A percentile compares a stretch with the other conserved stretches of the same genome.
Conservation (phyloP, 805 yeast species). For the Ogataea methylovora region DNA sequence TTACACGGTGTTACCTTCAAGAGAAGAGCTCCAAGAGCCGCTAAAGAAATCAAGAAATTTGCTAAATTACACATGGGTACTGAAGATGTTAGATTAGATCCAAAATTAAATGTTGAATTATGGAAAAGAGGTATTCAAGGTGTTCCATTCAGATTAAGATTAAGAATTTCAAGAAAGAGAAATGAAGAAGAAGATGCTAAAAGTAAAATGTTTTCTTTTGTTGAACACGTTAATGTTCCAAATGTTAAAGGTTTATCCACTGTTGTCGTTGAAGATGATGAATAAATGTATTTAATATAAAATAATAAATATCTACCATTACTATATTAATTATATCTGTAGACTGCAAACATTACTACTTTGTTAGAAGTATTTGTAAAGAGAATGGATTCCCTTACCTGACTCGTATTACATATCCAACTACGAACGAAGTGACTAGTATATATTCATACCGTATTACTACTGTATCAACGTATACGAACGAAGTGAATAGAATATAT, state of each 20-base stretch:
- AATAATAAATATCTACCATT: background rate
- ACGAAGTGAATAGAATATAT: too few species aligned
- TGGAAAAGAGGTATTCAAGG: constrained; percentile 99
- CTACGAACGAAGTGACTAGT: too few species aligned
- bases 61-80: constrained; percentile 99
- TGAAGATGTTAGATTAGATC: constrained; percentile 97
- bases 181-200: constrained; percentile 99
- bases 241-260: constrained; percentile 97
- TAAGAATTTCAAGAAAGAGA: constrained; percentile 95
- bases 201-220: constrained; percentile 95
- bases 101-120: constrained; percentile 95
- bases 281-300: constrained; percentile 16
- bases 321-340: background rate
- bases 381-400: too few species aligned
- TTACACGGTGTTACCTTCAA: constrained; percentile 98
- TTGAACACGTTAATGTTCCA: constrained; percentile 94
- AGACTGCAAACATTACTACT: too few species aligned
- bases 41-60: constrained; percentile 98
- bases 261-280: constrained; percentile 78
- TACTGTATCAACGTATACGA: too few species aligned
- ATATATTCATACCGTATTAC: too few species aligned
- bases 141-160: constrained; percentile 96
- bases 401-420: too few species aligned
- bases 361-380: background rate
- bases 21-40: constrained; percentile 99